Base-by-base conservation (phyloP, 1,284 basidiomycete species). In the Thecaphora frezii region DNA sequence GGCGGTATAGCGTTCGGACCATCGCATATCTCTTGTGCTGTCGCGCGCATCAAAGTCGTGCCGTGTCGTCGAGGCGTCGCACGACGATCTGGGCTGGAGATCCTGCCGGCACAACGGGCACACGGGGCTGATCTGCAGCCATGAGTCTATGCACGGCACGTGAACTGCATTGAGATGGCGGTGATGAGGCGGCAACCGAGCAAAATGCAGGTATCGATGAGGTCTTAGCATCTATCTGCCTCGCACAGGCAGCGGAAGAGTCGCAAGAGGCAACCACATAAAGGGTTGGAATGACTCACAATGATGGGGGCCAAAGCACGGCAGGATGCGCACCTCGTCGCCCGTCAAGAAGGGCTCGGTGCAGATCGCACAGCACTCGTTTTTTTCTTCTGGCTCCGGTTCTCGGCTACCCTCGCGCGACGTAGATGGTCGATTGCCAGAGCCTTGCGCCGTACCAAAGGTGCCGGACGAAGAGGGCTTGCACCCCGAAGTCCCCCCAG, bases 121-220 rank as follows among this genome's bases (percentile, higher is more conserved):
- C 7, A 13, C 3, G 8, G 21, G 21, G 40, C 23, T 41, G 21
- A 41, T 21, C 3, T 3, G 5, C 9, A 41, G 23, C 40, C 40
- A 41, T 19, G 19, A 24, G 40, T 41, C 40, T 9, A 41, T 24
- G 56, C 37, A 41, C 48, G 19, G 36, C 45, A 18, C 51, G 51
- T 43, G 46, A 51, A 23, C 48, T 50, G 19, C 49, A 45, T 19
- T 13, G 46, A 16, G 53, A 55, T 10, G 33, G 45, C 33, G 45
- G 57, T 22, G 39, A 62, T 16, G 58, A 58, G 26, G 52, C 48
- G 46, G 62, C 54, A 38, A 41, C 46, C 24, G 45, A 54, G 13
- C 51, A 56, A 47, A 1, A 49, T 22, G 7, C 48, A 42, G 2
- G 57, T 50, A 4, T 54, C 52, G 51, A 25, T 26, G n/a, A n/a